phyloP scores from a whole-genome alignment of 306 rosid genomes.

The Alnus glutinosa region DNA sequence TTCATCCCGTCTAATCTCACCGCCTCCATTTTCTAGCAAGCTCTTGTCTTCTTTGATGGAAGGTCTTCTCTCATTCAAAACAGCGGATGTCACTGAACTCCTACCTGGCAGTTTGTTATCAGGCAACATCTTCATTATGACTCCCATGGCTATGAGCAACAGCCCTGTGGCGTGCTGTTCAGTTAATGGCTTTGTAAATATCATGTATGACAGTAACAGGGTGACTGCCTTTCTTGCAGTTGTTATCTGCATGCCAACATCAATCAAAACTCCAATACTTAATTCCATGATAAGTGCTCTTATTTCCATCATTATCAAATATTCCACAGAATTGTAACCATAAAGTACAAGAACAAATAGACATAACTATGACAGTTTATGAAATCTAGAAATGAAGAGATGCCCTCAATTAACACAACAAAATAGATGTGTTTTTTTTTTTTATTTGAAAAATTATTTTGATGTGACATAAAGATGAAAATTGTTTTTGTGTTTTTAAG shows the following conservation, averaged over 20 bases:
- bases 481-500: too few species aligned
- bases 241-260: conserved; percentile 43
- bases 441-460: too few species aligned
- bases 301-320: background rate
- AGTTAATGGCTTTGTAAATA: conserved; percentile 70
- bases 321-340: background rate
- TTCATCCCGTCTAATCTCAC: background rate
- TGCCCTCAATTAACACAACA: background rate
- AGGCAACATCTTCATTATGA: conserved; percentile 53
- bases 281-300: background rate
- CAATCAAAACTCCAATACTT: background rate
- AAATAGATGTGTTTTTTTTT: background rate
- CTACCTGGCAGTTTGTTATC: conserved; percentile 27
- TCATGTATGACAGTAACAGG: conserved; percentile 56
- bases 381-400: background rate
- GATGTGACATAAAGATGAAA: too few species aligned
- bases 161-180: conserved; percentile 64
- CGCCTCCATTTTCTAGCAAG: background rate
- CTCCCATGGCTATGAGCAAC: conserved; percentile 58
- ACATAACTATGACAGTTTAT: background rate
- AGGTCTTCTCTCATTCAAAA: conserved; percentile 20
- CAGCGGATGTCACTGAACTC: background rate
- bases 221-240: conserved; percentile 74
- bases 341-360: background rate
- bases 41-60: conserved; percentile 9